A percentile compares a stretch with the other conserved stretches of the same genome.
phyloP scores from a whole-genome alignment of 306 rosid species.

The Pterocarpus macrocarpus region DNA sequence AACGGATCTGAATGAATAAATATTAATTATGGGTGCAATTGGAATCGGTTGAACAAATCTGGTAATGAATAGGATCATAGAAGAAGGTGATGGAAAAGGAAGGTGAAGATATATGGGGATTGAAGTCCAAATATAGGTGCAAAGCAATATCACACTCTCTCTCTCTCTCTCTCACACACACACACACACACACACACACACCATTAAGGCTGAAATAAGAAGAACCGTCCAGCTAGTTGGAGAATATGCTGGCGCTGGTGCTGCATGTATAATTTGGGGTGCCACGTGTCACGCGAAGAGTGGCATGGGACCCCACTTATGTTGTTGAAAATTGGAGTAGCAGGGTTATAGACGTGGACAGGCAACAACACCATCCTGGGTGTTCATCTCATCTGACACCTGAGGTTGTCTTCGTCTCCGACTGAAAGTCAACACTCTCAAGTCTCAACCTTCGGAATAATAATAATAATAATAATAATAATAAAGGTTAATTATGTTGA shows the following conservation, averaged over 20 bases:
- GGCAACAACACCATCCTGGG: too few species aligned
- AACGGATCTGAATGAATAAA: not conserved
- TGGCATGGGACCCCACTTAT: not conserved
- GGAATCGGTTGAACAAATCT: not conserved
- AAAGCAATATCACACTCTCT: not conserved
- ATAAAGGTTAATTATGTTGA: too few species aligned
- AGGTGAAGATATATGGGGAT: not conserved
- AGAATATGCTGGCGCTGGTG: not conserved
- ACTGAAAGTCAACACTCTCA: not conserved
- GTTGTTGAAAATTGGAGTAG: too few species aligned
- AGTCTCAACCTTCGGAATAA: not conserved
- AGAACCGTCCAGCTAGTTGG: not conserved
- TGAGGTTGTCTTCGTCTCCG: not conserved
- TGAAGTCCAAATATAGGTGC: not conserved
- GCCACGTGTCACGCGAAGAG: not conserved
- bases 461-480: too few species aligned
- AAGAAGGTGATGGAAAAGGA: not conserved
- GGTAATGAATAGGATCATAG: not conserved
- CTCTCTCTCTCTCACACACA: not conserved
- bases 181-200: not conserved
- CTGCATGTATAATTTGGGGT: not conserved
- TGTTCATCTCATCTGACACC: not conserved
- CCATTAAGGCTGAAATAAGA: not conserved
- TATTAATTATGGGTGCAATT: not conserved
- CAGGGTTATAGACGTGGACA: too few species aligned